phyloP scores from a whole-genome alignment of 148 eudicot species.

The Rhododendron henanense region DNA sequence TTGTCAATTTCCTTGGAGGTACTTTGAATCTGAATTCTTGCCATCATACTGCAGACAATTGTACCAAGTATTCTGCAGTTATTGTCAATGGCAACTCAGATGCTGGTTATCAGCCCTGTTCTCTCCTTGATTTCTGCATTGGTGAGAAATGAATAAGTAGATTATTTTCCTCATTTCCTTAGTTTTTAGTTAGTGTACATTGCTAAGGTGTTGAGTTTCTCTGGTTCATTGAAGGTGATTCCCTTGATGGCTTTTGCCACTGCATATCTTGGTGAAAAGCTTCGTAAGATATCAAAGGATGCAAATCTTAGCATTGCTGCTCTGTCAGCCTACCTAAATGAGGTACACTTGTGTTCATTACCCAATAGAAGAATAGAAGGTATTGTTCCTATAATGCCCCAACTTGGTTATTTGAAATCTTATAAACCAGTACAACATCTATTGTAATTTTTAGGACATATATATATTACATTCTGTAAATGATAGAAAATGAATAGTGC shows the following conservation, averaged over 20 bases:
- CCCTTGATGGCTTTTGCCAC: constrained; percentile 62
- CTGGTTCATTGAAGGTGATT: constrained; percentile 51
- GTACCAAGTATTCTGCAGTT: constrained; percentile 81
- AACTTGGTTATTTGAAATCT: not conserved
- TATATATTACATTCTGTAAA: not conserved
- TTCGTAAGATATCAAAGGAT: constrained; percentile 65
- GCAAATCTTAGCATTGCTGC: constrained; percentile 75
- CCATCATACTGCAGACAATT: constrained; percentile 48
- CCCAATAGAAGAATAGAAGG: not conserved
- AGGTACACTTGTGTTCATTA: constrained; percentile 38
- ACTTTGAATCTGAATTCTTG: not conserved
- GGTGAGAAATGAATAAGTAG: constrained; percentile 42
- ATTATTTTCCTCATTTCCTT: not conserved
- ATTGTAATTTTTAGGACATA: not conserved
- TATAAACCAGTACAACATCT: not conserved
- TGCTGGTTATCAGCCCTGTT: constrained; percentile 74
- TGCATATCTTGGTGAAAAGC: constrained; percentile 74
- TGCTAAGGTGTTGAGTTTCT: constrained; percentile 11
- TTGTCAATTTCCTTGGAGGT: not conserved
- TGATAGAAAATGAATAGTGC: not conserved
- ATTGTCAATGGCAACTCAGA: constrained; percentile 82
- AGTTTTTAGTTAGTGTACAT: not conserved
- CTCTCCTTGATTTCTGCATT: constrained; percentile 66
- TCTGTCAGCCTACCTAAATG: constrained; percentile 84
- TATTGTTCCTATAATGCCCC: not conserved